A percentile compares a stretch with the other conserved stretches of the same genome.
Evolutionary conservation across 768 basidiomycete genomes (phyloP).

Genomic region (Chalciporus sphaerocephalus): DNA sequence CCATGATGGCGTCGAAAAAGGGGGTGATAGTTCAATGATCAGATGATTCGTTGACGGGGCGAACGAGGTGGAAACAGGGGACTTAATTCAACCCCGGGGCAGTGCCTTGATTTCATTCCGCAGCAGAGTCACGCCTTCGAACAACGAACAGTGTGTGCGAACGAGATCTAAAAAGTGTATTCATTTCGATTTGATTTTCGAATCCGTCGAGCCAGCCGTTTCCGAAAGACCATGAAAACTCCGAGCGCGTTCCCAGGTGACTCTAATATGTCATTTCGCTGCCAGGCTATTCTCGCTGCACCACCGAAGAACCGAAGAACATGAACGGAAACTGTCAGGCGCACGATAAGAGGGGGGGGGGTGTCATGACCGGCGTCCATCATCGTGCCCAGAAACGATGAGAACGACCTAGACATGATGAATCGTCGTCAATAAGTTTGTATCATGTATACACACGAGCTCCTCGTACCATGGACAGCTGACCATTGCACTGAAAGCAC

Average conservation of each 20-base stretch:
- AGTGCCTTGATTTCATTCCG: background rate
- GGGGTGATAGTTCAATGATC: background rate
- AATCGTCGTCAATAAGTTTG: constrained; percentile 2
- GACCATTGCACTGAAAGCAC: background rate
- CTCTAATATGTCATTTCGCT: background rate
- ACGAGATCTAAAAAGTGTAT: background rate
- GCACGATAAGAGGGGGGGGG: background rate
- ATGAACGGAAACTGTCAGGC: background rate
- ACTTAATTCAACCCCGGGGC: background rate
- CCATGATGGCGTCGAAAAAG: background rate
- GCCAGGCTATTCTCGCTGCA: constrained; percentile 8
- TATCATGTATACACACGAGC: background rate
- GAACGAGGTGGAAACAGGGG: background rate
- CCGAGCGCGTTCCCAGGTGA: background rate
- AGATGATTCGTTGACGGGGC: background rate
- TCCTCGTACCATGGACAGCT: constrained; percentile 14
- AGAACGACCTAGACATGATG: constrained; percentile 4
- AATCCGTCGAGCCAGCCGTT: background rate
- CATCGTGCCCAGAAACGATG: background rate
- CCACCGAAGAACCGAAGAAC: background rate
- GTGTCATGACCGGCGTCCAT: background rate
- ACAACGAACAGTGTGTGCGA: background rate
- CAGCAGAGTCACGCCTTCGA: background rate
- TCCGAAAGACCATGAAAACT: background rate
- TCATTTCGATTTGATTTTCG: background rate